Evolutionary conservation across 2,329 filamentous ascomycete species (phyloP), one percentile per base, ranked within the genome.

Genomic region (Alternaria hordeiaustralica): DNA sequence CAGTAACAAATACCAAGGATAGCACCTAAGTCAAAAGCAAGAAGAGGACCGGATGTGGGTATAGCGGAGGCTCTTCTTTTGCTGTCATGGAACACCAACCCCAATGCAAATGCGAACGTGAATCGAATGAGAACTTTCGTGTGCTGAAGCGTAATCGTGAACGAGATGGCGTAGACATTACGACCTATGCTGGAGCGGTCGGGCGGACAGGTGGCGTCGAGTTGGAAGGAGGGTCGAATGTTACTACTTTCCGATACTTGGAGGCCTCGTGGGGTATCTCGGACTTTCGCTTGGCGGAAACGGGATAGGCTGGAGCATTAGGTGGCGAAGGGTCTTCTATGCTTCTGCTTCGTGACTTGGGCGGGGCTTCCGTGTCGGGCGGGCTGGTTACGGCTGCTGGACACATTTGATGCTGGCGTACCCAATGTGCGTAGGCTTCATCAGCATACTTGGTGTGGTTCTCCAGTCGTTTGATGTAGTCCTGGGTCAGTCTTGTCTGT

Each of bases 201-300:
- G 68, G 57, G 26, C 65, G 67, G 41, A 66, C 64, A n/a, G 60
- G 61, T n/a, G 65, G 65, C 41, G 62, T 66, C 26, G 65, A 49
- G 23, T 66, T 64, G 28, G 50, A 55, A 44, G 45, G 36, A 9
- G 33, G 12, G 21, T 68, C 66, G 53, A 68, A 68, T 26, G 56
- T 60, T 11, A 53, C 50, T 3, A 68, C 57, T 57, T 61, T 70
- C 30, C 59, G 67, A 21, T 67, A 50, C 51, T 72, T 72, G 41
- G 64, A 66, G 18, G 58, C 59, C 43, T 67, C 61, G 46, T 65
- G 55, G 10, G 61, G 26, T 11, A 57, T 26, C 23, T 72, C 68
- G 20, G 70, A 69, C 49, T 72, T 72, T 49, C 70, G 70, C 50
- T 72, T 72, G 60, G 57, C 44, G 11, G 60, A 63, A 26, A 65